Evolutionary conservation across 2,329 filamentous ascomycete species (phyloP).

Genomic region (Trichothecium roseum): DNA sequence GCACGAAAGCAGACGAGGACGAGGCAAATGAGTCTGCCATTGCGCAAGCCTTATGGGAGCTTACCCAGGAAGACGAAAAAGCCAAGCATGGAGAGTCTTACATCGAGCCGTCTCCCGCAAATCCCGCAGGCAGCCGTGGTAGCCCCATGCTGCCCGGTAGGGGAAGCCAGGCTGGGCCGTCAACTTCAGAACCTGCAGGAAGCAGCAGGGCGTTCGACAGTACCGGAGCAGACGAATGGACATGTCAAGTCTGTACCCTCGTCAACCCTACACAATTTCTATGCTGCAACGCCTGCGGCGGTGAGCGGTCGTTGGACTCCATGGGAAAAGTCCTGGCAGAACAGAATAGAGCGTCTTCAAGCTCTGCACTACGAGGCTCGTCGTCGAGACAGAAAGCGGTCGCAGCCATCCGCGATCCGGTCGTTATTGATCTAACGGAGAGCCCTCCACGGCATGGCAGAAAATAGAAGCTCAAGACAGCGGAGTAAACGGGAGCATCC

Average conservation of each 20-base stretch:
- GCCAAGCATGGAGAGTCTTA: conserved; percentile 33
- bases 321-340: conserved; percentile 3
- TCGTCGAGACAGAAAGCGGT: conserved; percentile 9
- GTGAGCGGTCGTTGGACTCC: conserved; percentile 20
- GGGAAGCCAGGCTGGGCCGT: too few species aligned
- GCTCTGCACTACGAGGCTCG: conserved; percentile 5
- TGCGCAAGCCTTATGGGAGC: conserved; percentile 72
- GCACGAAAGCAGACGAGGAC: conserved; percentile 77
- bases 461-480: conserved; percentile 1
- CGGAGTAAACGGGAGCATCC: conserved; percentile 4
- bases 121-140: background rate
- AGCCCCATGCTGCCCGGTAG: too few species aligned
- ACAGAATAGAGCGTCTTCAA: conserved; percentile 4
- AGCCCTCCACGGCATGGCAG: conserved; percentile 16
- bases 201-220: background rate
- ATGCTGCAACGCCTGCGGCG: conserved; percentile 47
- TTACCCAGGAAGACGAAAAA: conserved; percentile 70
- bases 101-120: background rate
- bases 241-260: conserved; percentile 45
- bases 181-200: too few species aligned
- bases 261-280: conserved; percentile 40
- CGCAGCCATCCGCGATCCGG: conserved; percentile 7
- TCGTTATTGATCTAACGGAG: conserved; percentile 22
- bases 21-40: conserved; percentile 83
- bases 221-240: conserved; percentile 27